Base-by-base conservation (phyloP, 805 yeast species). In the Tetrapisispora taiwanensis region DNA sequence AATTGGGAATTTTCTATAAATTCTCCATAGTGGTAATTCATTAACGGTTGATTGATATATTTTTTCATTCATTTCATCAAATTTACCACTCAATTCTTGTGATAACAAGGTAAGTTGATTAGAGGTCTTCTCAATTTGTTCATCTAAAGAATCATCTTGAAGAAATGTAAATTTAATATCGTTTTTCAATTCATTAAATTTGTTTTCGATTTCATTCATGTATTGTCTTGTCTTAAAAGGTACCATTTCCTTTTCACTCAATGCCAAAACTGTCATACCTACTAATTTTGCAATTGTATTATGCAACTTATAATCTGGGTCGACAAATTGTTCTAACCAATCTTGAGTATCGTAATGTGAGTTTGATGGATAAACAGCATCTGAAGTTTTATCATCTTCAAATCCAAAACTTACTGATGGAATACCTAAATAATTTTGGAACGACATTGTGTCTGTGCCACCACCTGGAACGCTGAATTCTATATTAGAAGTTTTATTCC, bases 21-120 rank as follows among this genome's bases (percentile, higher is more conserved):
- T 65, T 49, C 73, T 69, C 66, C 81, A 86, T 88, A 95, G 83
- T 1, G 96, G 88, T 53, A 75, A 82, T 52, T 86, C 97, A 36
- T 71, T 65, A 1, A 70, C 62, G 44, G 79, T 74, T 30, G 73
- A 69, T 1, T 65, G 62, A 49, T 76, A 78, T 24, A 85, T 67
- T 1, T 67, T 58, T 3, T 55, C 53, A 17, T 73, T 70, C 48
- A 70, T 70, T 2, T 51, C 54, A 52, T 84, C 89, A 52, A 74
- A 81, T 1, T 51, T 46, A 0, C 46, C 43, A 1, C 83, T 63
- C 0, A 56, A 52, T 7, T 42, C 41, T 26, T 39, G 26, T 6
- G 49, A 39, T 17, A 47, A 14, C 26, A 42, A 32, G 12, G 44
- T 33, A 3, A 59, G 31, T 9, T 39, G 22, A 8, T 43, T 40